Conservation (phyloP, 176 grass and related monocot species). For the Bolboschoenus planiculmis region DNA sequence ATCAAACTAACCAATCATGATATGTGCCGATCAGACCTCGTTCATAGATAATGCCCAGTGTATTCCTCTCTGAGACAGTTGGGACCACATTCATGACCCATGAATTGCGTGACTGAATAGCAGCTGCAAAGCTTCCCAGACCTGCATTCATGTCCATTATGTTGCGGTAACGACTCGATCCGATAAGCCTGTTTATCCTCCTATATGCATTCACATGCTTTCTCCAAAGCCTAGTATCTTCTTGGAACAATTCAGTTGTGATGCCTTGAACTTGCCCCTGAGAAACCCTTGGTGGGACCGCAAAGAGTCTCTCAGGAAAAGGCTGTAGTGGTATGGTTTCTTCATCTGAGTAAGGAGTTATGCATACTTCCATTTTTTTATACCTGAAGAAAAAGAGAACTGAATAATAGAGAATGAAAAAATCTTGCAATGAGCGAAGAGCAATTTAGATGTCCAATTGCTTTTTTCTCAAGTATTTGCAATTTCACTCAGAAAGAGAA, state of each 20-base stretch:
- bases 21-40: constrained; percentile 84
- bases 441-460: background rate
- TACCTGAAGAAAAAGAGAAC: constrained; percentile 38
- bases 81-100: constrained; percentile 95
- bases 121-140: constrained; percentile 76
- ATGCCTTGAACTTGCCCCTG: constrained; percentile 30
- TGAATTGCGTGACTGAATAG: constrained; percentile 38
- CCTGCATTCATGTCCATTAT: constrained; percentile 98
- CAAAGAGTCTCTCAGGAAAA: constrained; percentile 62
- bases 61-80: constrained; percentile 42
- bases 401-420: background rate
- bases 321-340: constrained; percentile 27
- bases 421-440: background rate
- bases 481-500: background rate
- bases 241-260: constrained; percentile 49
- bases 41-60: constrained; percentile 69
- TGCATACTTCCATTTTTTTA: constrained; percentile 75
- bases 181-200: constrained; percentile 70
- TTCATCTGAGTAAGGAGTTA: constrained; percentile 37
- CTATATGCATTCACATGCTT: constrained; percentile 70
- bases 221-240: constrained; percentile 67
- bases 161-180: constrained; percentile 58
- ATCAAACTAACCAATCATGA: constrained; percentile 75
- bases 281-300: constrained; percentile 57
- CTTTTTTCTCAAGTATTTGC: constrained; percentile 15